Evolutionary conservation across 2,329 filamentous ascomycete genomes (phyloP).

Genomic region (Epichloe sp.): DNA sequence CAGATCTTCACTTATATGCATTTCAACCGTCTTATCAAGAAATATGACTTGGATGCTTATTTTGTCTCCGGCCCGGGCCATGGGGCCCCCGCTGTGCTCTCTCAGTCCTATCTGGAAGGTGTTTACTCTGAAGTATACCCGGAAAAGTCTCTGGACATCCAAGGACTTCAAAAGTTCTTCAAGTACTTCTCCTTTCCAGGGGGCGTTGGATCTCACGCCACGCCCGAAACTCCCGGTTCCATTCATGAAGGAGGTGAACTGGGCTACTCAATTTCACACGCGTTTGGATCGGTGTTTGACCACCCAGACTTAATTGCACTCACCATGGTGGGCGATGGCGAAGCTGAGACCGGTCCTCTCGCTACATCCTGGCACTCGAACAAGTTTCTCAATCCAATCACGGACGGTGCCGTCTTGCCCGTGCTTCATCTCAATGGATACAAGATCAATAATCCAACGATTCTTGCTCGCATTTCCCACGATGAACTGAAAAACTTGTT

Average conservation of each 20-base stretch:
- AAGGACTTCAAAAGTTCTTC: conserved; percentile 64
- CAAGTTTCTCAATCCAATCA: conserved; percentile 70
- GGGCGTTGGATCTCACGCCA: conserved; percentile 65
- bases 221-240: conserved; percentile 64
- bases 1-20: conserved; percentile 74
- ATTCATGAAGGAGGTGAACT: conserved; percentile 71
- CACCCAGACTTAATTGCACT: conserved; percentile 61
- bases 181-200: conserved; percentile 75
- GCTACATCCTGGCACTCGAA: conserved; percentile 73
- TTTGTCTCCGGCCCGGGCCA: conserved; percentile 69
- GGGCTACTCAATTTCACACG: conserved; percentile 69
- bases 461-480: conserved; percentile 61
- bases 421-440: conserved; percentile 72
- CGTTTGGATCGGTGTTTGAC: conserved; percentile 66
- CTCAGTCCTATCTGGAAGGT: conserved; percentile 65
- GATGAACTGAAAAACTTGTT: conserved; percentile 59
- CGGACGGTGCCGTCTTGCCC: conserved; percentile 63
- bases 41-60: conserved; percentile 58
- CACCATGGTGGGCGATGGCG: conserved; percentile 69
- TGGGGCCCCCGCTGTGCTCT: conserved; percentile 62
- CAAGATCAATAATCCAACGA: conserved; percentile 72
- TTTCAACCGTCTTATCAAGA: conserved; percentile 71
- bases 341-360: conserved; percentile 68
- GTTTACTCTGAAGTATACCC: conserved; percentile 68
- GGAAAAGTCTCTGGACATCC: conserved; percentile 53